Evolutionary conservation across 257 asterid genomes (phyloP), one percentile per base, ranked within the genome.

Genomic region (Solanum dulcamara): DNA sequence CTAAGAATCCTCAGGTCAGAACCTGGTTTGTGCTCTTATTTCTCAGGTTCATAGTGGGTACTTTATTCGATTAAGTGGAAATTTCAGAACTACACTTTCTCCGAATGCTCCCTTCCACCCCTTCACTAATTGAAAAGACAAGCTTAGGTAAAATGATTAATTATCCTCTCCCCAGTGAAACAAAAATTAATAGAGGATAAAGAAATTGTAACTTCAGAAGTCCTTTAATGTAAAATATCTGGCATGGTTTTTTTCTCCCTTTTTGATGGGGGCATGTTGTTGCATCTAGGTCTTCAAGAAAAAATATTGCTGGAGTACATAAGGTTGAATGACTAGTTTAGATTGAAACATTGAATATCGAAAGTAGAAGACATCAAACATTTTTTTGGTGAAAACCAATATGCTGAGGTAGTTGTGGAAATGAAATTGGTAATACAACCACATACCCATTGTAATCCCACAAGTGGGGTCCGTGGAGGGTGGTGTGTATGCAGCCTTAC

Each of bases 1-100:
- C 95, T 28, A 92, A 90, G 44, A 92, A 88, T 86, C 94, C 90
- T 66, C 97, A 92, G 98, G 99, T 96, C 77, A 74, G 80, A 17
- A 32, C 59, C 64, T 35, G 7, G 64, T 60, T 70, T 53, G 15
- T 12, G 44, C 62, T 48, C 13, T 84, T 51, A 22, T 82, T 82
- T 83, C 80, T 83, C 66, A 28, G 64, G 33, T 9, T 13, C 60
- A 42, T 66, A 50, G 44, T 62, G 85, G 26, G 22, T 13, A 17
- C 40, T 77, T 20, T 77, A 77, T 44, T 46, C 0, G 2, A 28
- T 28, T 4, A 44, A 46, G 83, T 77, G 55, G 83, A 46, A 50
- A 77, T 75, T 75, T 75, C 59, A 75, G 38, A 53, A 26, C 26
- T 44, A 28, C 60, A 46, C 62, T 30, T 75, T 46, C 55, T 77